Evolutionary conservation across 148 eudicot genomes (phyloP).

Genomic region (Silene conica): DNA sequence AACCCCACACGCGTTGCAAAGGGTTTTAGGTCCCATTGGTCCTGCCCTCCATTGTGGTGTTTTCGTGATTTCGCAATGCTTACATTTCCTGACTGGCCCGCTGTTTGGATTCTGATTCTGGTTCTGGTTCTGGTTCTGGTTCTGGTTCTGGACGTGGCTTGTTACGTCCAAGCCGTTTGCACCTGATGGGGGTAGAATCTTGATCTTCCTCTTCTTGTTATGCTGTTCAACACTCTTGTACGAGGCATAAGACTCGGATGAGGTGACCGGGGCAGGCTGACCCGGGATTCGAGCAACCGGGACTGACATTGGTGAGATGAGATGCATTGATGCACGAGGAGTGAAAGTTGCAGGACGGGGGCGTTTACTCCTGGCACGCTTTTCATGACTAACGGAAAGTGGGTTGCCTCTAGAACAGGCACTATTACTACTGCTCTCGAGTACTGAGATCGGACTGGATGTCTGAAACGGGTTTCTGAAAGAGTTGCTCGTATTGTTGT

Average conservation of each 20-base stretch:
- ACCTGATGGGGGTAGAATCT: conserved; percentile 32
- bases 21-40: conserved; percentile 83
- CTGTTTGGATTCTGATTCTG: not conserved
- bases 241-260: conserved; percentile 24
- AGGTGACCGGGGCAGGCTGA: conserved; percentile 13
- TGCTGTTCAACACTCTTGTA: conserved; percentile 5
- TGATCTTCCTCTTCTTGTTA: conserved; percentile 62
- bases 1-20: conserved; percentile 95
- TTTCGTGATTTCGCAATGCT: conserved; percentile 92
- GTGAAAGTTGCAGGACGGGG: conserved; percentile 74
- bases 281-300: conserved; percentile 20
- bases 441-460: conserved; percentile 76
- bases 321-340: conserved; percentile 43
- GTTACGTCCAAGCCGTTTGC: conserved; percentile 15
- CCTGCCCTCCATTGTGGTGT: conserved; percentile 97
- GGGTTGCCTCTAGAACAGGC: conserved; percentile 44
- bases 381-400: conserved; percentile 41
- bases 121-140: not conserved
- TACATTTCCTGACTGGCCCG: conserved; percentile 57
- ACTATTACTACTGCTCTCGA: conserved; percentile 65
- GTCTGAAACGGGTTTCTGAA: conserved; percentile 51
- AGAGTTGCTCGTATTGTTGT: conserved; percentile 24
- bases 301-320: conserved; percentile 38
- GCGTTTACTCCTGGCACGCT: conserved; percentile 83
- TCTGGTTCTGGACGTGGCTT: not conserved